phyloP scores from a whole-genome alignment of 306 rosid species.

The Vachellia pachyceras region DNA sequence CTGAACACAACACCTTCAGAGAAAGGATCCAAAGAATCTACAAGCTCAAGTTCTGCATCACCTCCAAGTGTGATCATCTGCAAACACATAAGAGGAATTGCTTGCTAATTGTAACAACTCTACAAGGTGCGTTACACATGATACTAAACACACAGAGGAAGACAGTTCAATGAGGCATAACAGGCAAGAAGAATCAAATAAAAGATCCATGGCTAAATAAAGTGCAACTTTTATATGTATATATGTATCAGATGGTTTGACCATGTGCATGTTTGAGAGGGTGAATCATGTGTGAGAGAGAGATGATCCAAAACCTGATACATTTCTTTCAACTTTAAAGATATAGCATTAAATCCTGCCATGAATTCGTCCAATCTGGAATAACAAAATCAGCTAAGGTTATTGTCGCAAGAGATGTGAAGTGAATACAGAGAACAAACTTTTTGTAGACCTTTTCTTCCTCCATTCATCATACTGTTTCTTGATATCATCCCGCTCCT shows the following conservation, averaged over 20 bases:
- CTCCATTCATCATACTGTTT: constrained; percentile 87
- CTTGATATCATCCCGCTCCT: constrained; percentile 82
- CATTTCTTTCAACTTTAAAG: constrained; percentile 94
- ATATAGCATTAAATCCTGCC: constrained; percentile 94
- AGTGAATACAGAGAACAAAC: constrained; percentile 4
- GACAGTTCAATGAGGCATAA: not conserved
- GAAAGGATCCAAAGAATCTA: constrained; percentile 97
- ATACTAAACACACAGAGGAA: not conserved
- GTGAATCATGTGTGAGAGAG: not conserved
- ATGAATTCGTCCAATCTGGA: constrained; percentile 93
- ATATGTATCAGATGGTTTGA: too few species aligned
- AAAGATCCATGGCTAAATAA: not conserved
- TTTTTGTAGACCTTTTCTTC: constrained; percentile 71
- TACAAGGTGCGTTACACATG: not conserved
- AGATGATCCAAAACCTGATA: constrained; percentile 71
- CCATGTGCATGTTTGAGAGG: not conserved
- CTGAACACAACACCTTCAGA: constrained; percentile 99
- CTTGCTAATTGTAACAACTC: constrained; percentile 10
- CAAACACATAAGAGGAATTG: constrained; percentile 12
- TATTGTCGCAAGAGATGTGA: not conserved
- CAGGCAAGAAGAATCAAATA: not conserved
- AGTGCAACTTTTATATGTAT: too few species aligned
- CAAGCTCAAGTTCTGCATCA: constrained; percentile 97
- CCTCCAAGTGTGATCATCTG: constrained; percentile 99
- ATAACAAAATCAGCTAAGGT: constrained; percentile 28